Base-by-base conservation (phyloP, 768 basidiomycete species). In the Boletellus sp. region DNA sequence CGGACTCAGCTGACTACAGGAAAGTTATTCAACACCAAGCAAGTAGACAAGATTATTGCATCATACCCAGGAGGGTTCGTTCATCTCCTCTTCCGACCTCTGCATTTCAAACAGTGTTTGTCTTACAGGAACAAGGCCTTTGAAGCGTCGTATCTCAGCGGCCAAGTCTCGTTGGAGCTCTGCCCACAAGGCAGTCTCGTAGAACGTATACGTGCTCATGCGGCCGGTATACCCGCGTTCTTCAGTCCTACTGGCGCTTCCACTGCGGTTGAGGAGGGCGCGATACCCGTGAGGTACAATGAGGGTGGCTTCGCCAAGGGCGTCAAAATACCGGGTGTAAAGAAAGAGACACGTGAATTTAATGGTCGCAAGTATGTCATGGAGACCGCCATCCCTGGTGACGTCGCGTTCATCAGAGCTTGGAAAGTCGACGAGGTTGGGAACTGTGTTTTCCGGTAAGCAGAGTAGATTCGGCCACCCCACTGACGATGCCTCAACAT, bases 391-490 rank as follows among this genome's bases (percentile, higher is more conserved):
- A 79, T 93, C 53, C 72, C 78, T 15, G 89, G 85, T 13, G 89
- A 91, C 66, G 81, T 91, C 55, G 92, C 94, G 9, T 84, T 96
- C 65, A 73, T 96, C 40, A 76, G 83, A 39, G 94, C 90, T 4
- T 94, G 91, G 91, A 94, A 93, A 67, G 94, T 82, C 13, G 93
- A 96, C 56, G 90, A 91, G 65, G 78, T 83, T 37, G 93, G 93
- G 2, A 96, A 96, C 67, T 87, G 85, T 58, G 82, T 94, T 36
- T 96, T 96, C 77, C 78, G 91, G 87, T 90, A 59, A 48, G 56
- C 38, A 20, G 40, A 10, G 22, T 20, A n/a, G 15, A n/a, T 17
- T 37, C 38, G 17, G 61, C 23, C 31, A 19, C 17, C 33, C 15
- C 4, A 4, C 37, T 16, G 32, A 39, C 34, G 2, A 28, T 19